Evolutionary conservation across 2,329 filamentous ascomycete species (phyloP), one percentile per base, ranked within the genome.

Genomic region (Curvularia sp.): DNA sequence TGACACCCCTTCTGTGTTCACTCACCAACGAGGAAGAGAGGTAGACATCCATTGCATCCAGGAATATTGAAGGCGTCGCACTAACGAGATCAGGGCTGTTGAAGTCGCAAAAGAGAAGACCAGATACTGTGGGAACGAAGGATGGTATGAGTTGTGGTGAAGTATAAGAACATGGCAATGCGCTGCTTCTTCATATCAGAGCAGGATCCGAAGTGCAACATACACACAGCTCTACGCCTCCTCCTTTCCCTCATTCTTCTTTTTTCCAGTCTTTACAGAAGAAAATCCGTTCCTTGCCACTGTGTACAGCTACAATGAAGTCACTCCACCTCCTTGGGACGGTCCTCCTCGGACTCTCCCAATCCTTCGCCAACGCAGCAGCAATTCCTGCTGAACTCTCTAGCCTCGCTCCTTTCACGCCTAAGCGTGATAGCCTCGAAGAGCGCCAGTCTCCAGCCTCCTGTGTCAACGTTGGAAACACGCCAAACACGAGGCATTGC

Each of bases 401-500:
- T 32, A 53, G 58, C 1, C 53, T 66, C 23, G 36, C 55, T 50
- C 59, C 50, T 38, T 42, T 57, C 38, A 59, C 58, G 36, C 49
- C 49, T 30, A 52, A 50, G 19, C 55, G 53, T 10, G 27, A 53
- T 32, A 38, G 27, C n/a, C 56, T 70, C 8, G 62, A 67, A 13
- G 55, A 65, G 43, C 65, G 66, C 25, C 70, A 73, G 27, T 55
- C 57, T 1, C 27, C 60, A 12, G 19, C 51, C 13, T 38, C 43
- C 5, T 65, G 63, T 49, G 13, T 39, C 13, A 42, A 52, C 21
- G 79, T 76, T 53, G 74, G 64, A 18, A 71, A 80, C 65, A 70
- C 74, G 1, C 73, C 78, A 9, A 72, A 63, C 12, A 75, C 68
- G 12, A 69, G 79, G 51, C 63, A 70, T 15, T 81, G 79, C 57